These are phyloP conservation scores for Albugo candida DNA, from an alignment of 352 stramenopile genomes.

Conservation along the genomic window DNA sequence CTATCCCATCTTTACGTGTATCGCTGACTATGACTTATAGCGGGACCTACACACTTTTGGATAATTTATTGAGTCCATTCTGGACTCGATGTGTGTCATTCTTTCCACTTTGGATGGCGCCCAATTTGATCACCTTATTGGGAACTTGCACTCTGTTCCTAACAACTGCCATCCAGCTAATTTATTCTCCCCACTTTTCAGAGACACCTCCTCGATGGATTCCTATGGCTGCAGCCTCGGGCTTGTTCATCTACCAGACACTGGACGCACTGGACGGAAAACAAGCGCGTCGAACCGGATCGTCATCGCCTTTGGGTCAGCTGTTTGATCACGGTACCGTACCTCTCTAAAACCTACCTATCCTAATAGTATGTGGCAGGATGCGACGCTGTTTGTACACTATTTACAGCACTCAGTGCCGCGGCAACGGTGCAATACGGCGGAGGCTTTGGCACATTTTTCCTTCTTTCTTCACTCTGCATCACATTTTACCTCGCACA, in stretches of 20 bases:
- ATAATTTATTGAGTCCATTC: constrained; percentile 77
- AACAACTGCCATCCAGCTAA: constrained; percentile 63
- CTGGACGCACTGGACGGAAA: constrained; percentile 99
- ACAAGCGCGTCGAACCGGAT: constrained; percentile 88
- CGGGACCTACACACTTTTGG: constrained; percentile 71
- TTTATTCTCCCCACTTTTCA: constrained; percentile 40
- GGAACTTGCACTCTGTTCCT: constrained; percentile 59
- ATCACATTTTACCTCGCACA: constrained; percentile 72
- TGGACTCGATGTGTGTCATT: constrained; percentile 72
- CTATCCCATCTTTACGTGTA: not conserved
- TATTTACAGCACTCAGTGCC: constrained; percentile 69
- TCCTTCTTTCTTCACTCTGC: constrained; percentile 53
- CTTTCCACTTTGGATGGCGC: constrained; percentile 77
- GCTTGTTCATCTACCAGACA: constrained; percentile 90
- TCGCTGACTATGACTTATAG: constrained; percentile 11
- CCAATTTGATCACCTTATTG: constrained; percentile 82
- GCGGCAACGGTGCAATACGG: constrained; percentile 36
- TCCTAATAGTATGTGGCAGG: constrained; percentile 7
- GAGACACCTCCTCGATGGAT: constrained; percentile 43
- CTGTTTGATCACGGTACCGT: constrained; percentile 94
- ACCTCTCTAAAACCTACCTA: not conserved
- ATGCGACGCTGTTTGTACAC: constrained; percentile 64
- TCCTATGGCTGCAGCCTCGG: constrained; percentile 14
- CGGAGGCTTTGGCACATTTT: constrained; percentile 19
- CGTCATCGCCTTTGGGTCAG: constrained; percentile 89